Conservation (phyloP, 23 red algal genomes). For the Gracilaria vermiculophylla region DNA sequence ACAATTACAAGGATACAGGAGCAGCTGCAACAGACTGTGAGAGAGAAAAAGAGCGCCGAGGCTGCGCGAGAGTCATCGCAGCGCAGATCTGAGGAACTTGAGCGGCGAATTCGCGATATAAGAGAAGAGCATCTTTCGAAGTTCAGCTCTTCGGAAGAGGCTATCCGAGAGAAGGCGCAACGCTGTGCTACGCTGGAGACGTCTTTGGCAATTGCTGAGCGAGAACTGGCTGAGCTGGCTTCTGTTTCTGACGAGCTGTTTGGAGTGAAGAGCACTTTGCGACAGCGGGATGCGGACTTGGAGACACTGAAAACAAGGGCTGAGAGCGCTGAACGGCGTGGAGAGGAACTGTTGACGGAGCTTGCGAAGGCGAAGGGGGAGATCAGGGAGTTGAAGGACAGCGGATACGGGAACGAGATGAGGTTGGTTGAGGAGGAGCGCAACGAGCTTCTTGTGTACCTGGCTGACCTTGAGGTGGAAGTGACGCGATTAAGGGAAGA, state of each 20-base stretch:
- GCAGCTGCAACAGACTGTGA: neutral
- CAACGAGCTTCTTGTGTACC: conserved; percentile 58
- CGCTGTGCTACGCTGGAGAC: conserved; percentile 50
- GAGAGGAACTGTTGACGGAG: conserved; percentile 21
- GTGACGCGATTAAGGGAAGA: conserved; percentile 32
- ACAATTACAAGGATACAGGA: neutral
- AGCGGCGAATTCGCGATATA: conserved; percentile 36
- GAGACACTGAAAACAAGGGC: neutral
- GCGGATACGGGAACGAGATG: neutral
- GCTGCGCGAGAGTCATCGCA: conserved; percentile 31
- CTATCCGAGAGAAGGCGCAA: conserved; percentile 41
- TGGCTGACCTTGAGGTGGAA: conserved; percentile 74
- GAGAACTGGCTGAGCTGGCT: conserved; percentile 40
- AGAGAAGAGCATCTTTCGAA: conserved; percentile 20
- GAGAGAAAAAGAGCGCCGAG: conserved; percentile 36
- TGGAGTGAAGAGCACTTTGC: conserved; percentile 18
- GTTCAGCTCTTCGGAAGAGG: conserved; percentile 34
- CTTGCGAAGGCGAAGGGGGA: conserved; percentile 12
- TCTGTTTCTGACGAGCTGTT: conserved; percentile 48
- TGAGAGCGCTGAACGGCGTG: conserved; percentile 15
- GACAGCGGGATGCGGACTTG: conserved; percentile 13
- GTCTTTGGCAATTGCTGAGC: conserved; percentile 27
- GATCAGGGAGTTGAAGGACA: conserved; percentile 18
- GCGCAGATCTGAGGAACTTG: conserved; percentile 26
- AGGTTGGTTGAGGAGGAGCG: conserved; percentile 46